Evolutionary conservation across 495 filamentous ascomycete species (phyloP).

Genomic region (Lineolata rhizophorae): DNA sequence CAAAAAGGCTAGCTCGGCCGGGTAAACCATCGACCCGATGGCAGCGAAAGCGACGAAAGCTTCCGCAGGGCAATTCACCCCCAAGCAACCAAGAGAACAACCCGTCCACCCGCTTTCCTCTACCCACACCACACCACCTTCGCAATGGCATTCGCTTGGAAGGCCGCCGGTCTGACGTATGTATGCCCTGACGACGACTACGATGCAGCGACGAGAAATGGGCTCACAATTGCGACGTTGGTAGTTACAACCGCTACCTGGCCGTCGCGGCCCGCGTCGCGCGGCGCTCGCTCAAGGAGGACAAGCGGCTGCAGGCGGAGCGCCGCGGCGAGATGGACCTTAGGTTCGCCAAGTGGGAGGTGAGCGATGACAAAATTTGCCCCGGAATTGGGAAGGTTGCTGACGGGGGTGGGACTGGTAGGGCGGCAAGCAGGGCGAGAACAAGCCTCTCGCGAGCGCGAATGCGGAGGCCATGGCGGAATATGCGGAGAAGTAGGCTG

Average conservation of each 20-base stretch:
- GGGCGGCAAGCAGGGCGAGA: conserved; percentile 92
- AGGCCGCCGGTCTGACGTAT: conserved; percentile 91
- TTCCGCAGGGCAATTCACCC: no score
- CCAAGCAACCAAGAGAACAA: no score
- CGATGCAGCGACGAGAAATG: no score
- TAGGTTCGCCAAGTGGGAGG: conserved; percentile 90
- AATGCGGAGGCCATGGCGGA: conserved; percentile 42
- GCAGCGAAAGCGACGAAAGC: no score
- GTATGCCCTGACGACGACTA: no score
- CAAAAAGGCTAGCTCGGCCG: no score
- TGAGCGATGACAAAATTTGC: conserved; percentile 26
- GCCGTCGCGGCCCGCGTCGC: conserved; percentile 55
- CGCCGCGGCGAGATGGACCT: conserved; percentile 76
- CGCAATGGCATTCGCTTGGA: conserved; percentile 98
- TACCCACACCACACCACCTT: no score
- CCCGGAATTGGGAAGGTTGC: background rate
- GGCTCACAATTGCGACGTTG: no score
- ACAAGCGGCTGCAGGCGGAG: conserved; percentile 66
- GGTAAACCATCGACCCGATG: no score
- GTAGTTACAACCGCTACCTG: conserved; percentile 73
- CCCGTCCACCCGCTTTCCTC: no score
- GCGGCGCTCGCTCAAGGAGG: conserved; percentile 88
- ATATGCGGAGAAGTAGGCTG: conserved; percentile 6
- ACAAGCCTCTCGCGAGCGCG: conserved; percentile 48
- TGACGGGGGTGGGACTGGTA: conserved; percentile 15